These are phyloP conservation scores for Geotrichum klebahnii DNA, from an alignment of 1,139 yeast genomes.

Conservation along the genomic window DNA sequence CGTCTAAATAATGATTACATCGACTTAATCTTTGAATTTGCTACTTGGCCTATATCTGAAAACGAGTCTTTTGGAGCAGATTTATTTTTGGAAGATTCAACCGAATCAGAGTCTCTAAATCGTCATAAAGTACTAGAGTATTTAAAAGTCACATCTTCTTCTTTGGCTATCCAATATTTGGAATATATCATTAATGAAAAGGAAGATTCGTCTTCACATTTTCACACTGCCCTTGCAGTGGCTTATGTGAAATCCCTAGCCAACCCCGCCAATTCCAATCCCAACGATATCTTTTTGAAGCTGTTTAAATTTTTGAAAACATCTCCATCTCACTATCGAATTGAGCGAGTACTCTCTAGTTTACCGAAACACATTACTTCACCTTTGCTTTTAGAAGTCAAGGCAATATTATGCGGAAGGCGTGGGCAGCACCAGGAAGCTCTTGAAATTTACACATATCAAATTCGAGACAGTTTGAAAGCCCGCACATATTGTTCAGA, in stretches of 20 bases:
- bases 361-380: constrained; percentile 28
- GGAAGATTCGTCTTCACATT: constrained; percentile 44
- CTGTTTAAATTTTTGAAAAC: constrained; percentile 34
- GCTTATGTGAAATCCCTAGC: constrained; percentile 49
- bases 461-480: constrained; percentile 52
- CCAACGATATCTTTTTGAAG: constrained; percentile 25
- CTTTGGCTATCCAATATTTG: constrained; percentile 52
- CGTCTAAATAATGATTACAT: constrained; percentile 52
- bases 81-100: constrained; percentile 65
- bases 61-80: constrained; percentile 45
- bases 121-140: constrained; percentile 51
- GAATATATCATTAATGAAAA: constrained; percentile 54
- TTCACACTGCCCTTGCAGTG: constrained; percentile 54
- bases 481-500: constrained; percentile 59
- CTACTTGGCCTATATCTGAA: constrained; percentile 52
- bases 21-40: constrained; percentile 55
- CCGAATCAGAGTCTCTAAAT: constrained; percentile 60
- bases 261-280: constrained; percentile 14
- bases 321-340: constrained; percentile 34
- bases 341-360: constrained; percentile 36
- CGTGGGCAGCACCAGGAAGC: constrained; percentile 66
- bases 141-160: constrained; percentile 35
- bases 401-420: constrained; percentile 57
- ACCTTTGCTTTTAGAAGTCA: constrained; percentile 40
- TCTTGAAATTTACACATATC: constrained; percentile 57